Percentiles rank a stretch among this genome's conserved stretches.
Evolutionary conservation across 1,139 yeast species (phyloP).

Genomic region (Suhomyces bokatorum): DNA sequence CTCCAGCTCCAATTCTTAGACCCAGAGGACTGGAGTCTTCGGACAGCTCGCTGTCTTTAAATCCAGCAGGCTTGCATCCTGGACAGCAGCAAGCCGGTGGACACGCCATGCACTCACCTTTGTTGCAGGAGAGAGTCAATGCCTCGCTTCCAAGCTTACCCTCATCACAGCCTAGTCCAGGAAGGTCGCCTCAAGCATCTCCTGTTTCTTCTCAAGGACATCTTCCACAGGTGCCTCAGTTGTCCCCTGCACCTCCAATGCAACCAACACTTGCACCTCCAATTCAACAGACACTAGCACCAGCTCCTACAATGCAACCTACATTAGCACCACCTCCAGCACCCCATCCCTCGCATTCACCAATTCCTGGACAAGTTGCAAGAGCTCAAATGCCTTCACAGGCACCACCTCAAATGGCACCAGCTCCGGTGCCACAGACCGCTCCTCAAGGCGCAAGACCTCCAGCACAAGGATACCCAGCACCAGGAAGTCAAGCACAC

Average conservation of each 20-base stretch:
- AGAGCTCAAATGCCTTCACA: no score
- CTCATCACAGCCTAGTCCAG: neutral
- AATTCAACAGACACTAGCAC: no score
- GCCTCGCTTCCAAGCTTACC: constrained; percentile 6
- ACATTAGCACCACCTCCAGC: neutral
- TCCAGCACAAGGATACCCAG: neutral
- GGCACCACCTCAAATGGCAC: neutral
- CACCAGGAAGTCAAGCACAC: constrained; percentile 1
- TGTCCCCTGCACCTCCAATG: neutral
- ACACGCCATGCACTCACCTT: neutral
- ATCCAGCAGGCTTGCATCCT: no score
- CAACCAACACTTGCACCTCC: neutral
- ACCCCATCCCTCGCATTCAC: neutral
- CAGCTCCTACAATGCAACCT: neutral
- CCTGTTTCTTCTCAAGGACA: constrained; percentile 1
- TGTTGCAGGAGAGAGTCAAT: neutral
- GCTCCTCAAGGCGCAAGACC: neutral
- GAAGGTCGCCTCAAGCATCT: neutral
- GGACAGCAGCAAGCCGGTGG: neutral
- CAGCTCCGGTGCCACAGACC: constrained; percentile 7
- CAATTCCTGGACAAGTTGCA: neutral
- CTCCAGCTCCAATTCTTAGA: constrained; percentile 7
- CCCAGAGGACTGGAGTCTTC: constrained; percentile 10
- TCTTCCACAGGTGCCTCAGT: neutral
- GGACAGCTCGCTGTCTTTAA: constrained; percentile 1